These are phyloP conservation scores for Prunus dulcis DNA, from an alignment of 306 rosid species.

Conservation along the genomic window DNA sequence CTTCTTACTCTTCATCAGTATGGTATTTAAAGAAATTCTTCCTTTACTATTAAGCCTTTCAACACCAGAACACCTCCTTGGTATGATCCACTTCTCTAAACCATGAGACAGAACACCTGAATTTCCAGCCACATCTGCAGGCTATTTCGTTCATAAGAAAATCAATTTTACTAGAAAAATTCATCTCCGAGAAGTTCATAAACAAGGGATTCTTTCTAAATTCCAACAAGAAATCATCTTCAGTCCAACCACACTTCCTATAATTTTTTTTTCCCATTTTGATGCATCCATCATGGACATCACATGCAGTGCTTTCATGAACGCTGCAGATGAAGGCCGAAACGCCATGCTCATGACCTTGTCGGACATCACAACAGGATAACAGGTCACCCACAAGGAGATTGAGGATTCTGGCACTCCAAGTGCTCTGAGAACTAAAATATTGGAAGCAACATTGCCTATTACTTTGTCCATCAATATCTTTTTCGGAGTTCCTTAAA, in stretches of 20 bases:
- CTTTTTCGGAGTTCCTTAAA: not conserved
- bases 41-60: constrained; percentile 11
- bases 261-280: constrained; percentile 17
- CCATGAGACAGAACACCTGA: constrained; percentile 4
- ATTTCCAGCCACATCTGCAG: constrained; percentile 9
- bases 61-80: constrained; percentile 36
- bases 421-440: not conserved
- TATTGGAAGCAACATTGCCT: not conserved
- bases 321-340: constrained; percentile 11
- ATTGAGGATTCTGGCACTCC: not conserved
- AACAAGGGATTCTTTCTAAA: constrained; percentile 26
- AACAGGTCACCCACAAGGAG: not conserved
- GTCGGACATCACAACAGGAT: not conserved
- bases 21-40: not conserved
- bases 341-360: constrained; percentile 14
- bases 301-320: constrained; percentile 24
- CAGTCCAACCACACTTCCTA: constrained; percentile 32
- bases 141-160: constrained; percentile 21
- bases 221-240: constrained; percentile 20
- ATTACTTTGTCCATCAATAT: not conserved
- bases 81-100: constrained; percentile 34
- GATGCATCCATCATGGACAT: not conserved
- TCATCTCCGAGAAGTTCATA: constrained; percentile 20
- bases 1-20: not conserved
- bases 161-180: constrained; percentile 13